Evolutionary conservation across 495 filamentous ascomycete genomes (phyloP).

Genomic region (Platismatia glauca): DNA sequence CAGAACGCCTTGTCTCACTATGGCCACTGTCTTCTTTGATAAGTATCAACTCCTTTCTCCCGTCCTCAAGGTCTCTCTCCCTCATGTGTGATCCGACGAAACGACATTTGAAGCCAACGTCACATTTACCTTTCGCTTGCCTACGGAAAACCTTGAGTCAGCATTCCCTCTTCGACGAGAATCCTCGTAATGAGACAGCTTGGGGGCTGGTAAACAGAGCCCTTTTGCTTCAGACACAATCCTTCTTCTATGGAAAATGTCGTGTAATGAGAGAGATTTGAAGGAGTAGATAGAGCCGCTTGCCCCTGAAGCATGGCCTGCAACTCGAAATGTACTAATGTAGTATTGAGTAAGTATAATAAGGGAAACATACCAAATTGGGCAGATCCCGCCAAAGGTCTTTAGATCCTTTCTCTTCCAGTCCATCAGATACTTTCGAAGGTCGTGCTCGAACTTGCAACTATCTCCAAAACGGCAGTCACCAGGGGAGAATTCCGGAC

Average conservation of each 20-base stretch:
- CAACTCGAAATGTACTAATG: background rate
- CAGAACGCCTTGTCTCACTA: slow-evolving; percentile 20
- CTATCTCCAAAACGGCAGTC: slow-evolving; percentile 65
- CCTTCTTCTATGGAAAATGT: background rate
- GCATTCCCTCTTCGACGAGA: background rate
- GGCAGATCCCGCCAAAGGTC: slow-evolving; percentile 67
- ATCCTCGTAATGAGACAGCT: background rate
- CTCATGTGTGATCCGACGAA: slow-evolving; percentile 73
- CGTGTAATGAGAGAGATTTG: background rate
- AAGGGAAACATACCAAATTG: slow-evolving; percentile 43
- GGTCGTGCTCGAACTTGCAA: slow-evolving; percentile 71
- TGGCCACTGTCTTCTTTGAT: slow-evolving; percentile 42
- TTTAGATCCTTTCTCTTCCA: slow-evolving; percentile 71
- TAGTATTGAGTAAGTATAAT: background rate
- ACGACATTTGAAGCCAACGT: slow-evolving; percentile 84
- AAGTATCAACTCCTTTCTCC: slow-evolving; percentile 71
- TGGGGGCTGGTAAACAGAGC: background rate
- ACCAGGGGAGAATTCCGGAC: slow-evolving; percentile 63
- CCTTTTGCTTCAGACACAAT: background rate
- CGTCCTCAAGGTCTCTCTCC: slow-evolving; percentile 65
- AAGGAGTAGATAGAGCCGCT: background rate
- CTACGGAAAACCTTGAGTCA: background rate
- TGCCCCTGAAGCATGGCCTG: background rate
- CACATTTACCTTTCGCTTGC: slow-evolving; percentile 64
- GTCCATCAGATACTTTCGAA: slow-evolving; percentile 75